Base-by-base conservation (phyloP, 306 rosid species). In the Cicer judaicum region DNA sequence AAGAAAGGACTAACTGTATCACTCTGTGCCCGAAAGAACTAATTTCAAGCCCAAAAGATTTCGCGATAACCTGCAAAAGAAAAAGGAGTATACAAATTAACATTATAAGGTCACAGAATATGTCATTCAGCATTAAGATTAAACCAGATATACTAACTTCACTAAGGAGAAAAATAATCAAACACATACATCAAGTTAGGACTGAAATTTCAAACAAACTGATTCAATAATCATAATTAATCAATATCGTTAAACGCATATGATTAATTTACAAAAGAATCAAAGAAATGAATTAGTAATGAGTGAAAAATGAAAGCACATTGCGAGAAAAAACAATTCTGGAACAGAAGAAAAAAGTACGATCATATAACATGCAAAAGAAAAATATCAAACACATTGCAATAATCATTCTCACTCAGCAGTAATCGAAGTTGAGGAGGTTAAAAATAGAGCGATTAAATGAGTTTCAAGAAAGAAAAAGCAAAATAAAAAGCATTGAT, bases 281-380 rank as follows among this genome's bases (percentile, higher is more conserved):
- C 46, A 4, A 73, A n/a, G 29, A 68, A 78, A 79, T 54, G 13
- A 9, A 80, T 63, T 34, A 78, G 18, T 5, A 48, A 74, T 46
- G 77, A 68, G 62, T 53, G 71, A 63, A 50, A 78, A 78, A 40
- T 41, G 44, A 2, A 88, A 48, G 81, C 83, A 78, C 96, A 90
- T 86, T 90, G 88, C 71, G 52, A 34, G 36, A 29, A 62, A 85
- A 57, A 64, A 48, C 50, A 41, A 65, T 54, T 73, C 66, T 41
- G 19, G 46, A 81, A 80, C 39, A 57, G 29, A 59, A 55, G 13
- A 52, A 63, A 69, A 69, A 29, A 29, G 70, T 59, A 78, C 59
- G 78, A 86, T 84, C 87, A 74, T 74, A 85, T 78, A 81, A 81
- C 89, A 70, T 83, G 81, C 82, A 66, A 29, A 29, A 29, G 63